phyloP scores from a whole-genome alignment of 2,329 filamentous ascomycete species.

The Penicillium digitatum region DNA sequence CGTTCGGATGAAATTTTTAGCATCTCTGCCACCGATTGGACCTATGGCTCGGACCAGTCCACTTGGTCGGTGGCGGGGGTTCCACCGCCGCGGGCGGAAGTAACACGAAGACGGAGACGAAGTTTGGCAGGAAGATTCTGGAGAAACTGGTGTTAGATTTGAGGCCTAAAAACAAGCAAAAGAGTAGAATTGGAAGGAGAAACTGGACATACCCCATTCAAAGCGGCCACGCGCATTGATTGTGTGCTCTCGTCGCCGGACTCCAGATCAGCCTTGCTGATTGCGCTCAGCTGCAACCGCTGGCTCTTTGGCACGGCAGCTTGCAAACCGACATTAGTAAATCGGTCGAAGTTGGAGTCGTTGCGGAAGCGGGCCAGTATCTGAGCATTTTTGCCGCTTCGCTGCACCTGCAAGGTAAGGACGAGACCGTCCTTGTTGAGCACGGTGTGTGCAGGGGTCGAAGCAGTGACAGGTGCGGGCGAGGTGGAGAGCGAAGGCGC shows the following conservation, averaged over 20 bases:
- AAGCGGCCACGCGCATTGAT: constrained; percentile 79
- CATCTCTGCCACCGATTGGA: constrained; percentile 8
- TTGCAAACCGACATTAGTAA: constrained; percentile 78
- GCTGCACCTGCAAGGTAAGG: constrained; percentile 77
- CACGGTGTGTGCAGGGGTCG: constrained; percentile 58
- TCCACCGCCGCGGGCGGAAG: constrained; percentile 66
- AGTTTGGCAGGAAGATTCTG: constrained; percentile 68
- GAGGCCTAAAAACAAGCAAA: constrained; percentile 9
- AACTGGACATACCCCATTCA: constrained; percentile 73
- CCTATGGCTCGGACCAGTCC: constrained; percentile 81
- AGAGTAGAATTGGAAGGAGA: not conserved
- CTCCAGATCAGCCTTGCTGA: constrained; percentile 73
- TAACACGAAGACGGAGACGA: constrained; percentile 78
- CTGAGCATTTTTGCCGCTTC: constrained; percentile 67
- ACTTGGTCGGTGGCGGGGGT: constrained; percentile 83
- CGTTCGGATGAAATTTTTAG: constrained; percentile 12
- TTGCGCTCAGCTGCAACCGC: constrained; percentile 85
- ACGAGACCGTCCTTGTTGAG: constrained; percentile 83
- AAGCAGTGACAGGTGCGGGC: constrained; percentile 49
- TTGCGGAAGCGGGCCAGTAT: constrained; percentile 83
- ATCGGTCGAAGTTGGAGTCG: constrained; percentile 57
- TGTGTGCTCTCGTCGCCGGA: constrained; percentile 82
- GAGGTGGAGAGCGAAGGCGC: constrained; percentile 43
- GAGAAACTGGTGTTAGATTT: constrained; percentile 26
- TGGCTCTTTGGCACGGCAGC: constrained; percentile 96